Evolutionary conservation across 148 eudicot genomes (phyloP).

Genomic region (Persicaria maculosa): DNA sequence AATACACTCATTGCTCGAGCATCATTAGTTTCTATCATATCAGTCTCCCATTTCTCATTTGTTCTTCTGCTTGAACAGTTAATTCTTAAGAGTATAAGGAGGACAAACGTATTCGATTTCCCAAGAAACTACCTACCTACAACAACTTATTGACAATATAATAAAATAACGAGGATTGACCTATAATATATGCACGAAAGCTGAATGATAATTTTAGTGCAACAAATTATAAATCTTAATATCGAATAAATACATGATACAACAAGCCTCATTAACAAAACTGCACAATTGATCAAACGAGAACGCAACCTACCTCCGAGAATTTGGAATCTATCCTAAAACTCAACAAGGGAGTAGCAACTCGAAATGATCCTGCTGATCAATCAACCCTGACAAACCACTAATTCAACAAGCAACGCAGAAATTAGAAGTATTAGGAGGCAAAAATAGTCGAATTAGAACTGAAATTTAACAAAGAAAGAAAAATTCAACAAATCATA

Average conservation of each 20-base stretch:
- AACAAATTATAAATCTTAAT: background rate
- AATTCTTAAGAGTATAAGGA: background rate
- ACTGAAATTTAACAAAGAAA: too few relatives aligned
- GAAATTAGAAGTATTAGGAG: too few relatives aligned
- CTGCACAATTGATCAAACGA: background rate
- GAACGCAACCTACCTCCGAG: conserved; percentile 52
- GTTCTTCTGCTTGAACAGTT: too few relatives aligned
- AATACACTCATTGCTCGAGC: too few relatives aligned
- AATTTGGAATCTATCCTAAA: too few relatives aligned
- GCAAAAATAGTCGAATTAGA: too few relatives aligned
- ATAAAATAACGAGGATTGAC: background rate
- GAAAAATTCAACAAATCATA: too few relatives aligned
- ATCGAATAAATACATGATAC: background rate
- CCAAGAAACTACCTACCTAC: background rate
- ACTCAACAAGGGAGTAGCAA: too few relatives aligned
- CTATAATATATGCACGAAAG: background rate
- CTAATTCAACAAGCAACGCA: too few relatives aligned
- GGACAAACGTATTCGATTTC: background rate
- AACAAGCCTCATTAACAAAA: background rate
- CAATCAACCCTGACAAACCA: too few relatives aligned
- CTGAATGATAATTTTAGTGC: background rate
- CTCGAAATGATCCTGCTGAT: too few relatives aligned
- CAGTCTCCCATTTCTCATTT: background rate
- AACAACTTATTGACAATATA: background rate
- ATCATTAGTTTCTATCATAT: background rate